Conservation (phyloP, 1,139 yeast species). For the Pichia sp. region DNA sequence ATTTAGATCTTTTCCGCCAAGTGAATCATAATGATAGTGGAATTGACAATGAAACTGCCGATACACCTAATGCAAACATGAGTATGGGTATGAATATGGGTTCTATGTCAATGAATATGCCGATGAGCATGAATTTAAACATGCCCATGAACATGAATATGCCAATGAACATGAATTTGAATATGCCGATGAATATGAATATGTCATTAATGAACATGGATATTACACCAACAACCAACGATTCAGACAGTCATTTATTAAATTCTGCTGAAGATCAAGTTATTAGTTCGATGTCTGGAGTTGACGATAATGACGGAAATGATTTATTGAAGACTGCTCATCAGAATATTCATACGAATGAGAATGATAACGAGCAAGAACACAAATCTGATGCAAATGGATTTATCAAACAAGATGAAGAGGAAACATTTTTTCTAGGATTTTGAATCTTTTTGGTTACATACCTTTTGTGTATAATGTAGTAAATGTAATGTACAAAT, state of each 20-base stretch:
- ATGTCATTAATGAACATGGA: neutral
- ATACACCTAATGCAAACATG: neutral
- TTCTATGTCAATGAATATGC: neutral
- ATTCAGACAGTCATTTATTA: neutral
- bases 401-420: neutral
- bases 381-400: neutral
- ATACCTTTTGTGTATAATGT: neutral
- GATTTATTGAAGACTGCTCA: conserved; percentile 5
- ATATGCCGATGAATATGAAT: neutral
- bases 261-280: neutral
- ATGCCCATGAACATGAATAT: neutral
- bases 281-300: neutral
- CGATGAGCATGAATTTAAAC: neutral
- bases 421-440: neutral
- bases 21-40: neutral
- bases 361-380: neutral
- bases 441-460: neutral
- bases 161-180: neutral
- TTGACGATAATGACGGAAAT: neutral
- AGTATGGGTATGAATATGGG: neutral
- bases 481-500: neutral
- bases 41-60: neutral
- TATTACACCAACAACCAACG: neutral
- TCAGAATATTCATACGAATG: neutral
- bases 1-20: conserved; percentile 15